Evolutionary conservation across 2,329 filamentous ascomycete species (phyloP), one percentile per base, ranked within the genome.

Genomic region (Sphaerulina musiva): DNA sequence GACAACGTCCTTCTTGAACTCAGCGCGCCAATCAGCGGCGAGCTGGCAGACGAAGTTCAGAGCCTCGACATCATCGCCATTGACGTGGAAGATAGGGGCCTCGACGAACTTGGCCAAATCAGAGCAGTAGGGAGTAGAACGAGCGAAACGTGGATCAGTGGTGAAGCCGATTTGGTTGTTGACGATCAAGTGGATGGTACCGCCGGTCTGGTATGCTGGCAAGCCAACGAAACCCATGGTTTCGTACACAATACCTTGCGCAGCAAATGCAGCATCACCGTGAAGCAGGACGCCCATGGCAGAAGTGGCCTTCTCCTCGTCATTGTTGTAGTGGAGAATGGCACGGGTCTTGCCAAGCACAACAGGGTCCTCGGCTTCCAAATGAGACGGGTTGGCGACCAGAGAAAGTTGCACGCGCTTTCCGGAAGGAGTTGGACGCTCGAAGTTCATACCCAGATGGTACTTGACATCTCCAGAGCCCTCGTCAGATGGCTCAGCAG

Each of bases 131-230:
- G 93, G 88, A 47, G 93, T 98, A 17, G 93, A 98, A 66, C 93
- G 90, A 65, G 93, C 86, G 74, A 95, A 98, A 69, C 93, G 89
- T 63, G 93, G 93, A 70, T 98, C 93, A 20, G 93, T 98, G 51
- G 93, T 98, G 80, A 98, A 98, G 73, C 93, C 93, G 72, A 98
- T 98, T 80, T 98, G 93, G 81, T 98, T 98, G 83, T 98, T 98
- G 65, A 97, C 92, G 56, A 98, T 85, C 62, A 98, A 80, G 75
- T 98, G 93, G 66, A 98, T 88, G 55, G 93, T 98, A 69, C 93
- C 93, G 66, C 93, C 93, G 51, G 93, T 97, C 46, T 95, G 95
- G 78, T 96, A 98, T 64, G 87, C 89, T 31, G 93, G 93, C 38
- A 98, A 84, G 49, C 89, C 87, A 76, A 95, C 87, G 84, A 98